A percentile compares a stretch with the other conserved stretches of the same genome.
Evolutionary conservation across 768 basidiomycete genomes (phyloP).

Genomic region (Coprinopsis marcescibilis): DNA sequence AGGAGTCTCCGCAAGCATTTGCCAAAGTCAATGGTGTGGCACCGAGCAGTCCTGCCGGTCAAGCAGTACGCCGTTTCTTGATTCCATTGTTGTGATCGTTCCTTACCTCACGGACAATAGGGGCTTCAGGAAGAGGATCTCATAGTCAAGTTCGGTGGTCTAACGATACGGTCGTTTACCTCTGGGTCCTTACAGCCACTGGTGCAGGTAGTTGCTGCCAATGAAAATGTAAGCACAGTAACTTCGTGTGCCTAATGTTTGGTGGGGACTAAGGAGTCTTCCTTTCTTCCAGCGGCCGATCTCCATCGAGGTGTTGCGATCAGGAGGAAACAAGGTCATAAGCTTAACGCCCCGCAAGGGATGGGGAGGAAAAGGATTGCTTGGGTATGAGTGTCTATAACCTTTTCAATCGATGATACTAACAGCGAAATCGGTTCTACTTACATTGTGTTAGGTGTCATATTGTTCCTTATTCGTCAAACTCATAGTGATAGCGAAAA

Average conservation of each 20-base stretch:
- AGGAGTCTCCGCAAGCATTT: slow-evolving; percentile 42
- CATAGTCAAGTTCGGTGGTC: slow-evolving; percentile 64
- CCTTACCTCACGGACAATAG: slow-evolving; percentile 30
- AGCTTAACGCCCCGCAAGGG: slow-evolving; percentile 63
- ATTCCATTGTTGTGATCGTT: background rate
- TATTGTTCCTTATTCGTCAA: slow-evolving; percentile 8
- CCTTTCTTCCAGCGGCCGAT: slow-evolving; percentile 45
- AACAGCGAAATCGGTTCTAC: background rate
- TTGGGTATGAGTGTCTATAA: slow-evolving; percentile 54
- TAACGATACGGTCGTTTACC: slow-evolving; percentile 50
- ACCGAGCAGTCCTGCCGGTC: slow-evolving; percentile 73
- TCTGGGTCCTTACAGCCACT: slow-evolving; percentile 56
- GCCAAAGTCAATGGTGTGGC: slow-evolving; percentile 81
- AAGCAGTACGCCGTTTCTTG: slow-evolving; percentile 51
- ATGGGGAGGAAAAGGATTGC: slow-evolving; percentile 84
- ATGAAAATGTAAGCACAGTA: slow-evolving; percentile 79
- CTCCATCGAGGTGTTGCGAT: slow-evolving; percentile 51
- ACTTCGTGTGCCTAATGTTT: background rate
- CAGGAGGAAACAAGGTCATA: slow-evolving; percentile 38
- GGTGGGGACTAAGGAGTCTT: background rate
- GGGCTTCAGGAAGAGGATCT: slow-evolving; percentile 65
- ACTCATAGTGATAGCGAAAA: background rate
- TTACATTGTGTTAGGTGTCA: slow-evolving; percentile 12
- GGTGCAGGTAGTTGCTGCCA: slow-evolving; percentile 64
- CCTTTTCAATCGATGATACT: background rate